These are phyloP conservation scores for Brachypodium distachyon DNA, from an alignment of 202 grass and related monocot species.

Conservation along the genomic window DNA sequence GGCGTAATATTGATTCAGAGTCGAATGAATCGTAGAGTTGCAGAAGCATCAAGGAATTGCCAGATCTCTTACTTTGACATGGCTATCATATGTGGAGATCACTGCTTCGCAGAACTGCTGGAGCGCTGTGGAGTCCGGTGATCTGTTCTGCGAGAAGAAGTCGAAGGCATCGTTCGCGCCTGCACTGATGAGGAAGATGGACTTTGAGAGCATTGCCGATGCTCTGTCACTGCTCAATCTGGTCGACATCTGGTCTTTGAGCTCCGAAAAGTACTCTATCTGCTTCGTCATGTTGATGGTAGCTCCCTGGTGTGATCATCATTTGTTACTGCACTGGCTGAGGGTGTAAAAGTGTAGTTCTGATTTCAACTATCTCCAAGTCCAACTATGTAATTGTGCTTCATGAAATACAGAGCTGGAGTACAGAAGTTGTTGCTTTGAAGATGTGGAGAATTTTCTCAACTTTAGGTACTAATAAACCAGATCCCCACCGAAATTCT, in stretches of 20 bases:
- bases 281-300: slow-evolving; percentile 59
- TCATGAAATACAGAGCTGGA: not conserved
- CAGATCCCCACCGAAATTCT: not conserved
- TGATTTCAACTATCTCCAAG: not conserved
- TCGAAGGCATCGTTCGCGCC: slow-evolving; percentile 53
- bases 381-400: not conserved
- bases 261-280: slow-evolving; percentile 41
- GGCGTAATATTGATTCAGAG: not conserved
- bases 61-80: slow-evolving; percentile 51
- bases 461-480: not conserved
- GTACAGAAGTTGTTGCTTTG: not conserved
- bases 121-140: slow-evolving; percentile 13
- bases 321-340: not conserved
- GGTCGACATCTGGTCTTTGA: slow-evolving; percentile 35
- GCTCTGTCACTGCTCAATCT: not conserved
- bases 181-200: slow-evolving; percentile 54
- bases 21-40: not conserved
- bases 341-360: not conserved
- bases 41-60: not conserved
- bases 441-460: not conserved
- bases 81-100: slow-evolving; percentile 43
- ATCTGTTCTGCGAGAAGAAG: slow-evolving; percentile 34
- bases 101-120: slow-evolving; percentile 41
- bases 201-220: slow-evolving; percentile 26
- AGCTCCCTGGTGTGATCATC: slow-evolving; percentile 28